Base-by-base conservation (phyloP, 495 filamentous ascomycete species). In the Glonium stellatum region DNA sequence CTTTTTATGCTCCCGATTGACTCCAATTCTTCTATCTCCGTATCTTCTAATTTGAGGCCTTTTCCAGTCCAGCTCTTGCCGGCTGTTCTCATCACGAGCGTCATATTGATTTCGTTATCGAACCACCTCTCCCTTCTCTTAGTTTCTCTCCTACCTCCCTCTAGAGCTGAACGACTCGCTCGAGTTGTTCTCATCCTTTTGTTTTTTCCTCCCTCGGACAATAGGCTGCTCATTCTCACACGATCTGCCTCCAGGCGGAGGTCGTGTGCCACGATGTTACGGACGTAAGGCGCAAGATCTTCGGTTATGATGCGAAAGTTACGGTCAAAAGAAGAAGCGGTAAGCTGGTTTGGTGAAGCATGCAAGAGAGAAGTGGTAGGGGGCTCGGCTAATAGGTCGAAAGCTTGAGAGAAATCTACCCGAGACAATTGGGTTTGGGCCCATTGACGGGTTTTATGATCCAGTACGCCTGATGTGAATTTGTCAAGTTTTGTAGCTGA, bases 251-350 rank as follows among this genome's bases (percentile, higher is more conserved):
- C 83, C 0, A 91, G 78, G 11, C 77, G 78, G 3, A 83, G 73
- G 61, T 96, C 92, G 66, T 87, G 87, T 0, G 82, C 75, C 27
- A 90, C 84, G 63, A 97, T 96, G 10, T 78, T 75, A 19, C 93
- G 86, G 21, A 95, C 79, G 63, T 88, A 97, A 0, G 92, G 92
- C 0, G 88, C 90, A 6, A 96, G 72, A 60, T 98, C 93, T 47
- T 86, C 78, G 4, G 77, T 76, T 36, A 96, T 80, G 9, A 83
- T 74, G 2, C 73, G 66, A 41, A 84, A 67, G 0, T 83, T 81
- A 37, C 88, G 81, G 58, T 95, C 88, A 60, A 96, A 88, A 0
- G 84, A 79, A 0, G 88, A 90, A 0, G 82, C 70, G 60, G 60
- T 36, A 69, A 77, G 52, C 67, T 71, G 34, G 62, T 71, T 76